Conservation (phyloP, 305 asterid genomes). For the Caryopteris hybrid region DNA sequence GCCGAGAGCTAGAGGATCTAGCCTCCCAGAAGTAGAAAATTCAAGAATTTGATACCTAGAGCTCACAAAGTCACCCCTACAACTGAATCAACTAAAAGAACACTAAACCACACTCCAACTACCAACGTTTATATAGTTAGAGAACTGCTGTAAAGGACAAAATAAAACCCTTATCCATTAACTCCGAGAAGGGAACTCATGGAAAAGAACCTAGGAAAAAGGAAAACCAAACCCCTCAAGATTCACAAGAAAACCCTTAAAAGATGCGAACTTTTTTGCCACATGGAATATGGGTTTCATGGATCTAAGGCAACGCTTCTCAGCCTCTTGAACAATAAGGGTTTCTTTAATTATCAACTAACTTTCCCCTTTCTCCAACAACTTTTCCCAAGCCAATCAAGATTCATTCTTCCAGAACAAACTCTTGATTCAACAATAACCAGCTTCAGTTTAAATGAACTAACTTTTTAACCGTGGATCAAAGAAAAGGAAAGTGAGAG, state of each 20-base stretch:
- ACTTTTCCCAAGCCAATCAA: conserved; percentile 25
- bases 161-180: conserved; percentile 49
- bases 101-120: conserved; percentile 34
- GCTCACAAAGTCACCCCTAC: conserved; percentile 14
- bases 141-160: conserved; percentile 30
- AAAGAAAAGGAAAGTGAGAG: conserved; percentile 6
- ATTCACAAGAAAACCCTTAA: conserved; percentile 51
- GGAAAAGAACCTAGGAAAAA: conserved; percentile 30
- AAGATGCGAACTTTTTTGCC: conserved; percentile 46
- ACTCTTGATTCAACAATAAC: conserved; percentile 1
- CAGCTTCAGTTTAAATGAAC: conserved; percentile 1
- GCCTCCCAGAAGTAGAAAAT: conserved; percentile 15
- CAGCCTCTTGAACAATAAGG: conserved; percentile 36
- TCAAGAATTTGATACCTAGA: neutral
- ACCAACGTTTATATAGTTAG: conserved; percentile 41
- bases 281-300: conserved; percentile 60
- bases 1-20: conserved; percentile 31
- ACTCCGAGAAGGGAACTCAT: conserved; percentile 24
- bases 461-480: conserved; percentile 2
- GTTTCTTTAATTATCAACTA: conserved; percentile 9
- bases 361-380: conserved; percentile 2
- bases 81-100: conserved; percentile 25
- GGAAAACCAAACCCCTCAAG: conserved; percentile 36
- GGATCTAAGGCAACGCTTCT: conserved; percentile 60
- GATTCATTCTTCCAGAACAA: conserved; percentile 23